Evolutionary conservation across 306 rosid genomes (phyloP).

Genomic region (Cicer chorassanicum): DNA sequence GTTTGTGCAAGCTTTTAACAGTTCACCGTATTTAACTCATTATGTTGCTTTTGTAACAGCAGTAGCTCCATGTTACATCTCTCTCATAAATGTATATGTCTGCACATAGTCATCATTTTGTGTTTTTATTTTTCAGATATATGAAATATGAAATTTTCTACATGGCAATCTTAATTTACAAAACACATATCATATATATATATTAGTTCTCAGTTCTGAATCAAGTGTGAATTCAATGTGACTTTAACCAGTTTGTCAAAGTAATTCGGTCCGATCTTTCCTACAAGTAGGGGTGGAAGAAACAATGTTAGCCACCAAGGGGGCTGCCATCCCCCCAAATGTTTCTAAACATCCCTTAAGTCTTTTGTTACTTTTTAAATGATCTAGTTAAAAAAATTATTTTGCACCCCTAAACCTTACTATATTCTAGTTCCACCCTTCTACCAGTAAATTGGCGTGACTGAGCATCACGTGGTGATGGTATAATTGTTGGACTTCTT

Average conservation of each 20-base stretch:
- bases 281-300: constrained; percentile 5
- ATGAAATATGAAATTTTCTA: background rate
- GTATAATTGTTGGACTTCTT: background rate
- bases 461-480: background rate
- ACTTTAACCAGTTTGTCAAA: background rate
- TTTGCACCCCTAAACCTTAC: background rate
- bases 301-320: background rate
- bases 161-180: background rate
- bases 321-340: no score
- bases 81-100: background rate
- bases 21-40: constrained; percentile 1
- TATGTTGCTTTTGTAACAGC: constrained; percentile 17
- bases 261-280: background rate
- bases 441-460: constrained; percentile 10
- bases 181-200: background rate
- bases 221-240: background rate
- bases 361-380: background rate
- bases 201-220: background rate
- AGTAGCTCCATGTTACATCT: background rate
- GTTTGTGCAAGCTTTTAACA: constrained; percentile 13
- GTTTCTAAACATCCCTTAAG: background rate
- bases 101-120: background rate
- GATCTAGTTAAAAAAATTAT: background rate
- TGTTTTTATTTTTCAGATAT: background rate
- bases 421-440: background rate